These are phyloP conservation scores for Ophiostoma sp. DNA, from an alignment of 2,329 filamentous ascomycete species.

Conservation along the genomic window DNA sequence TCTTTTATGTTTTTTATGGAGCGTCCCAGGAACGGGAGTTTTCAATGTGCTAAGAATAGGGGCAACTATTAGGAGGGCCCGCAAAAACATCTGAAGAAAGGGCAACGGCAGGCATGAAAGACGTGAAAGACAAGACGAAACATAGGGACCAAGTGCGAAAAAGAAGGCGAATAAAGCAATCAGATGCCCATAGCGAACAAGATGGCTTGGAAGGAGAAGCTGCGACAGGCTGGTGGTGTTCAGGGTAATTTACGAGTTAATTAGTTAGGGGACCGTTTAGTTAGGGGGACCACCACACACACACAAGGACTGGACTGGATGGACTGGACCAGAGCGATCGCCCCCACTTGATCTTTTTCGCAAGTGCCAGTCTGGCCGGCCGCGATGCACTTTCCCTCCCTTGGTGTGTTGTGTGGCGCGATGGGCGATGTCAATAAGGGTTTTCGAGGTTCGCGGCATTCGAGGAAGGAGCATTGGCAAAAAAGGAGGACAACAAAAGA, in stretches of 20 bases:
- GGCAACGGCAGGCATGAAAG: not conserved
- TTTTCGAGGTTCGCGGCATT: not conserved
- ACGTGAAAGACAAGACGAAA: slow-evolving; percentile 11
- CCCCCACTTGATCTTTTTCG: not conserved
- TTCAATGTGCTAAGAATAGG: slow-evolving; percentile 18
- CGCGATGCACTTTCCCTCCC: not conserved
- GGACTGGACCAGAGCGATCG: not conserved
- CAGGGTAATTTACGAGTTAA: slow-evolving; percentile 14
- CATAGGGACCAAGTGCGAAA: not conserved
- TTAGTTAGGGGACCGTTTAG: not conserved
- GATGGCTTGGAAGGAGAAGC: not conserved
- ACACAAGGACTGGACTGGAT: not conserved
- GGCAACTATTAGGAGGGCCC: not conserved
- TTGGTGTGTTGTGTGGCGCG: not conserved
- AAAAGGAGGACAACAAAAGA: not conserved
- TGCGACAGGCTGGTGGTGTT: not conserved
- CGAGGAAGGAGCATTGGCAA: slow-evolving; percentile 13
- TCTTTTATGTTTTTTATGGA: slow-evolving; percentile 2
- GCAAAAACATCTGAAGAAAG: slow-evolving; percentile 10
- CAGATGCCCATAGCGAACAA: not conserved
- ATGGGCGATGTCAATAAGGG: not conserved
- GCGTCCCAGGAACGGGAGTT: not conserved
- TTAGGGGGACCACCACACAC: not conserved
- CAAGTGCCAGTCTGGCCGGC: not conserved
- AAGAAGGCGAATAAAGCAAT: not conserved